Percentiles rank a stretch among this genome's conserved stretches.
Evolutionary conservation across 805 yeast species (phyloP).

Genomic region (Cyberlindnera samutprakarnensis): DNA sequence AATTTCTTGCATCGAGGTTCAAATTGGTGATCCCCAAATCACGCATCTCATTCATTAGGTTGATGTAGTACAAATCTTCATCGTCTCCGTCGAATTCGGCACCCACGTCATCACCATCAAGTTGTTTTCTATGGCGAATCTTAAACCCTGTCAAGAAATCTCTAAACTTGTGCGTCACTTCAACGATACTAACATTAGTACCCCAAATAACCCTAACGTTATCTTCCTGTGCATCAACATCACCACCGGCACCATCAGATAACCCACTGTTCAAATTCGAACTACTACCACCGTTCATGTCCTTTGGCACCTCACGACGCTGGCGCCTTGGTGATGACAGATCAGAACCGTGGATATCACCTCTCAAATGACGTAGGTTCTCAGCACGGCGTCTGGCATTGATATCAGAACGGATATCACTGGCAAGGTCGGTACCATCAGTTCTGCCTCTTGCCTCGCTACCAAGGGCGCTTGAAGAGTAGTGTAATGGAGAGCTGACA

Average conservation of each 20-base stretch:
- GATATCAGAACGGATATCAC: constrained; percentile 40
- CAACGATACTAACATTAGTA: constrained; percentile 89
- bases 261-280: constrained; percentile 14
- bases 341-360: constrained; percentile 72
- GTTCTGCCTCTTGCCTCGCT: constrained; percentile 21
- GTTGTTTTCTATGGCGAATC: constrained; percentile 55
- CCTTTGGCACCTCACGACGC: constrained; percentile 52
- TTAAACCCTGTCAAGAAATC: constrained; percentile 82
- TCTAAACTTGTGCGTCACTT: constrained; percentile 72
- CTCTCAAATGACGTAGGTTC: constrained; percentile 50
- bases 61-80: constrained; percentile 67
- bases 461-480: constrained; percentile 29
- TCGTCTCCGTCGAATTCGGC: constrained; percentile 58
- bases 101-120: constrained; percentile 30
- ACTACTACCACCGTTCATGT: constrained; percentile 14
- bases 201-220: constrained; percentile 97
- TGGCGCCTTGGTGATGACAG: constrained; percentile 64
- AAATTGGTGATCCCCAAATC: constrained; percentile 74
- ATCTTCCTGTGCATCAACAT: constrained; percentile 39
- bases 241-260: too few species aligned
- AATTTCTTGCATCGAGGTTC: constrained; percentile 76
- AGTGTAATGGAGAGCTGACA: constrained; percentile 39
- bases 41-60: constrained; percentile 66
- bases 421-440: constrained; percentile 23
- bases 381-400: constrained; percentile 33